Conservation (phyloP, 2,329 filamentous ascomycete genomes). For the Myriosclerotinia duriaeana region DNA sequence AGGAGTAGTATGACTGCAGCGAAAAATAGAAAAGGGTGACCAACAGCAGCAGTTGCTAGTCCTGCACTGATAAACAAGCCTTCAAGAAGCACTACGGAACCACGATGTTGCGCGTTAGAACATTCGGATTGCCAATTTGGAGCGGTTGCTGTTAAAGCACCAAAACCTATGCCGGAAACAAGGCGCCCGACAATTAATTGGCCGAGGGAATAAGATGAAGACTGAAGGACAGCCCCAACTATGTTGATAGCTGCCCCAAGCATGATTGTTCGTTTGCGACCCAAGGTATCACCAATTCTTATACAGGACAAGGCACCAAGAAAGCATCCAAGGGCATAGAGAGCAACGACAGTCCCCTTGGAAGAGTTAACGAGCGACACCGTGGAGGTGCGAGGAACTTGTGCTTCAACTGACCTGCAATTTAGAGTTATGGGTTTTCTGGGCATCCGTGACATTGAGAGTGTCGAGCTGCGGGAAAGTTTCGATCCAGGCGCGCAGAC, state of each 20-base stretch:
- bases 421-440: slow-evolving; percentile 16
- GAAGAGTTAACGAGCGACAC: neutral
- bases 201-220: slow-evolving; percentile 46
- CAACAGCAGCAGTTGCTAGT: slow-evolving; percentile 21
- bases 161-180: slow-evolving; percentile 52
- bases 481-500: slow-evolving; percentile 29
- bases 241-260: slow-evolving; percentile 58
- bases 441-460: neutral
- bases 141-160: slow-evolving; percentile 50
- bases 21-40: slow-evolving; percentile 9
- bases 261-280: slow-evolving; percentile 57
- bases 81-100: slow-evolving; percentile 61
- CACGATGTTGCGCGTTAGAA: slow-evolving; percentile 56
- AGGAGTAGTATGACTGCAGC: neutral
- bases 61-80: slow-evolving; percentile 57
- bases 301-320: slow-evolving; percentile 44
- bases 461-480: slow-evolving; percentile 25
- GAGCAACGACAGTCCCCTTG: slow-evolving; percentile 23
- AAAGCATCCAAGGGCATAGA: slow-evolving; percentile 49
- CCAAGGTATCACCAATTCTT: slow-evolving; percentile 52
- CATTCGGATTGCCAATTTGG: slow-evolving; percentile 63
- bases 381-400: neutral
- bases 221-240: slow-evolving; percentile 51
- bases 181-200: slow-evolving; percentile 55
- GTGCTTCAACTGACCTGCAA: slow-evolving; percentile 6